A percentile compares a stretch with the other conserved stretches of the same genome.
These are phyloP conservation scores for Lactarius evosmus DNA, from an alignment of 768 basidiomycete species.

Conservation along the genomic window DNA sequence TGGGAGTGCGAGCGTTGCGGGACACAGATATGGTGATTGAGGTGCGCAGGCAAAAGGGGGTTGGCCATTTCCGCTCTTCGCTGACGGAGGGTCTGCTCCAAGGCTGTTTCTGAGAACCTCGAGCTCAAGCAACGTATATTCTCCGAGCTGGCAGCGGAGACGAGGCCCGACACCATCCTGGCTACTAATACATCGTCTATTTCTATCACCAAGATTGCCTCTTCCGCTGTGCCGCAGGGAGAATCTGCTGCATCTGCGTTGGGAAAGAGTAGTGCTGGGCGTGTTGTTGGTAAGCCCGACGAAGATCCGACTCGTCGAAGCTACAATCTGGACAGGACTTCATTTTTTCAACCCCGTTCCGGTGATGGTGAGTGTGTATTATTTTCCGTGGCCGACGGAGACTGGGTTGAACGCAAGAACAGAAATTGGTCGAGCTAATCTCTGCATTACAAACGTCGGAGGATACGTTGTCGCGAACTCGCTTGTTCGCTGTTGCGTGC, in stretches of 20 bases:
- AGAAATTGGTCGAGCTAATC: slow-evolving; percentile 94
- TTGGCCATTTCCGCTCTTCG: background rate
- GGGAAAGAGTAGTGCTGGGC: slow-evolving; percentile 60
- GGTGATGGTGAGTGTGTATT: slow-evolving; percentile 66
- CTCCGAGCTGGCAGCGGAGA: slow-evolving; percentile 57
- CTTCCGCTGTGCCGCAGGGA: slow-evolving; percentile 62
- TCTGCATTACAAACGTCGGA: slow-evolving; percentile 86
- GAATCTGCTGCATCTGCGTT: slow-evolving; percentile 55
- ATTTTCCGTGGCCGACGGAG: background rate
- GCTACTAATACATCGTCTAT: slow-evolving; percentile 95
- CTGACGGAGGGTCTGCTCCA: background rate
- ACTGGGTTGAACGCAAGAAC: background rate
- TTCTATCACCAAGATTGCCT: slow-evolving; percentile 91
- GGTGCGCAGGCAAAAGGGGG: slow-evolving; percentile 41
- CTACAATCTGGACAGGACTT: slow-evolving; percentile 47
- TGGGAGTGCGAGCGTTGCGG: slow-evolving; percentile 54
- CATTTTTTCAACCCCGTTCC: slow-evolving; percentile 98
- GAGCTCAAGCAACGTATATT: slow-evolving; percentile 79
- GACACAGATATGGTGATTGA: slow-evolving; percentile 93
- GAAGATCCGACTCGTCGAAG: slow-evolving; percentile 10
- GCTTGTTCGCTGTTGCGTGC: slow-evolving; percentile 80
- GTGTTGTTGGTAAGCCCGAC: slow-evolving; percentile 70
- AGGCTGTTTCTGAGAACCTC: slow-evolving; percentile 88
- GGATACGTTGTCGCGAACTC: slow-evolving; percentile 71
- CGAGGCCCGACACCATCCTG: slow-evolving; percentile 73